Percentiles rank a stretch among this genome's conserved stretches.
Conservation (phyloP, 2,329 filamentous ascomycete genomes). For the Raffaelea deltoideospora region DNA sequence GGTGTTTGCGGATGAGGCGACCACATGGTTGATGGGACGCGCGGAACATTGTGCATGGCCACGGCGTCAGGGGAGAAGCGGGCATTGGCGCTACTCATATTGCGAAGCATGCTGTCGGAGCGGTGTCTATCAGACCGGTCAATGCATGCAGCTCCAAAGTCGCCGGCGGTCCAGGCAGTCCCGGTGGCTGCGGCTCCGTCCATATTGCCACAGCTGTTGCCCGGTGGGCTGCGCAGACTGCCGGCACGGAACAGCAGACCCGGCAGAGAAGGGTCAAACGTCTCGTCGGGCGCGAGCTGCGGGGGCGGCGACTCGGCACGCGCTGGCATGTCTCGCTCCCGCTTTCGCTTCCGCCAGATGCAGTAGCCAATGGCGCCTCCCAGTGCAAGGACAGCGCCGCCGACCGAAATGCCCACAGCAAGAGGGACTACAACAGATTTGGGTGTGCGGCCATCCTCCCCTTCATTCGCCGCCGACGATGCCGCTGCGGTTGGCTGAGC, state of each 20-base stretch:
- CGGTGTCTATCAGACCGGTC: neutral
- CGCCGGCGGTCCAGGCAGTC: no score
- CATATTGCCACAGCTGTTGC: neutral
- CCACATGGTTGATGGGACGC: conserved; percentile 2
- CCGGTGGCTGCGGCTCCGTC: neutral
- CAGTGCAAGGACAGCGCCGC: conserved; percentile 1
- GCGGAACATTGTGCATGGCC: conserved; percentile 9
- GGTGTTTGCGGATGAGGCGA: no score
- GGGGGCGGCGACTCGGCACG: conserved; percentile 9
- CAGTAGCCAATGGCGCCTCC: neutral
- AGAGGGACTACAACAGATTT: conserved; percentile 1
- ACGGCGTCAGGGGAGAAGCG: conserved; percentile 6
- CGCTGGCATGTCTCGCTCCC: neutral
- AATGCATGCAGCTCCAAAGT: no score
- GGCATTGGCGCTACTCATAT: no score
- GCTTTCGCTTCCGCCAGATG: conserved; percentile 4
- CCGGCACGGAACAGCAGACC: conserved; percentile 3
- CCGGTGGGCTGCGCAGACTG: neutral
- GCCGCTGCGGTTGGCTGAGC: neutral
- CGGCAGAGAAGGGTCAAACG: neutral
- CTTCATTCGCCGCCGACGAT: no score
- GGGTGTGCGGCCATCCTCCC: neutral
- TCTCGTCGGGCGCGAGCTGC: conserved; percentile 4
- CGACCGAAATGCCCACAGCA: conserved; percentile 7
- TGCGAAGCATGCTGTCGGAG: neutral